phyloP scores from a whole-genome alignment of 2,329 filamentous ascomycete genomes.

The Aspergillus fijiensis region DNA sequence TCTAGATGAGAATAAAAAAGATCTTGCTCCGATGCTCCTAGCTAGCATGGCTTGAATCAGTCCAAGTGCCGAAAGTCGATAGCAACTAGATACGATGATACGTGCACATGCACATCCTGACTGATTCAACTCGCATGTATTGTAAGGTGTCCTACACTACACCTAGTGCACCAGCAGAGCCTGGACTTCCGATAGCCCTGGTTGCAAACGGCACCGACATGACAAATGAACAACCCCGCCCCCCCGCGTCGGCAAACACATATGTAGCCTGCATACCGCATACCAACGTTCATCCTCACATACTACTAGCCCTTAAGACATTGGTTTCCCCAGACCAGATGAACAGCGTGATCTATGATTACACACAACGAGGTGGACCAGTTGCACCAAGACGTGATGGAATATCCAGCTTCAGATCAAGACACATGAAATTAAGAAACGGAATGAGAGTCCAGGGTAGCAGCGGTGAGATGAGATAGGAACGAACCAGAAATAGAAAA shows the following conservation, averaged over 20 bases:
- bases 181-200: slow-evolving; percentile 7
- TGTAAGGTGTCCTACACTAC: no score
- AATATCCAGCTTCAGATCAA: slow-evolving; percentile 40
- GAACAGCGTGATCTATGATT: slow-evolving; percentile 32
- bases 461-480: slow-evolving; percentile 13
- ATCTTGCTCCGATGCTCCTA: no score
- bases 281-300: slow-evolving; percentile 30
- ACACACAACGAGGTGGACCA: slow-evolving; percentile 32
- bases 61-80: no score
- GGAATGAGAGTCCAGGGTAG: slow-evolving; percentile 16
- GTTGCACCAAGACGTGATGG: slow-evolving; percentile 35
- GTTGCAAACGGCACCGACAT: slow-evolving; percentile 24
- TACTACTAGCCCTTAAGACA: slow-evolving; percentile 23
- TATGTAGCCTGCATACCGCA: slow-evolving; percentile 24
- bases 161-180: neutral
- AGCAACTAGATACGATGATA: no score
- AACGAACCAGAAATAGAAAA: slow-evolving; percentile 18
- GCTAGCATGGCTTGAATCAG: no score
- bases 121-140: no score
- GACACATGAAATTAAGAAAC: slow-evolving; percentile 22
- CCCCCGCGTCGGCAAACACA: slow-evolving; percentile 35
- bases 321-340: slow-evolving; percentile 27
- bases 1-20: no score
- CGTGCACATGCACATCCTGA: no score
- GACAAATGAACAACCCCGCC: slow-evolving; percentile 33